These are phyloP conservation scores for Verbascum thapsus DNA, from an alignment of 257 asterid genomes.

Conservation along the genomic window DNA sequence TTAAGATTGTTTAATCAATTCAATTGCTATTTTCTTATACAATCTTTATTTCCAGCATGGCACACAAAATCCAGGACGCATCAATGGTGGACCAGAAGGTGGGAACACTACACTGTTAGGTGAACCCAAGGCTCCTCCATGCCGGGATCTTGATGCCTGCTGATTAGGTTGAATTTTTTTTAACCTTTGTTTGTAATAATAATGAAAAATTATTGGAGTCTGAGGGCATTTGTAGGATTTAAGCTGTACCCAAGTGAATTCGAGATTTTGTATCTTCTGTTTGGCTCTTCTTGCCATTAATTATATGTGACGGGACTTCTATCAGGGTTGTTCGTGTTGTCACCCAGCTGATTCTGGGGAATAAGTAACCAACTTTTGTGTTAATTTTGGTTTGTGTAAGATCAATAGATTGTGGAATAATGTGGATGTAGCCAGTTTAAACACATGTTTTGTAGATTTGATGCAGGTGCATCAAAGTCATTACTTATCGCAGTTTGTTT, in stretches of 20 bases:
- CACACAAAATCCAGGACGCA: conserved; percentile 82
- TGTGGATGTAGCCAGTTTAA: too few species aligned
- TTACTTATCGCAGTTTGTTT: too few species aligned
- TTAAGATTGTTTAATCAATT: conserved; percentile 8
- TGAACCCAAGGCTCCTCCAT: conserved; percentile 91
- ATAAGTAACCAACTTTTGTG: too few species aligned
- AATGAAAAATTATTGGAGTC: conserved; percentile 41
- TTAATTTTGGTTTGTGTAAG: too few species aligned
- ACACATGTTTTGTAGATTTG: too few species aligned
- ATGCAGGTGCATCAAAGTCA: too few species aligned
- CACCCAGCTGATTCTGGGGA: conserved; percentile 20
- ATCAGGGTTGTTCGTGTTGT: conserved; percentile 24
- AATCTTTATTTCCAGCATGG: conserved; percentile 65
- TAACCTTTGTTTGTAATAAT: conserved; percentile 47
- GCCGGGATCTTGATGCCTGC: conserved; percentile 97
- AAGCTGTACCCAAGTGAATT: conserved; percentile 34
- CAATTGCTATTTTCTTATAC: not conserved
- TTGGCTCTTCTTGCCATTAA: conserved; percentile 27
- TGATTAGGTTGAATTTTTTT: conserved; percentile 34
- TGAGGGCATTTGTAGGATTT: conserved; percentile 44
- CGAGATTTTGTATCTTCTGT: conserved; percentile 19
- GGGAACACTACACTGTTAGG: conserved; percentile 78
- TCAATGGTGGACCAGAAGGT: conserved; percentile 88
- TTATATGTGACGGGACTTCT: conserved; percentile 26
- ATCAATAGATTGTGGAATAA: too few species aligned